phyloP scores from a whole-genome alignment of 495 filamentous ascomycete genomes.

The Talaromyces stipitatus region DNA sequence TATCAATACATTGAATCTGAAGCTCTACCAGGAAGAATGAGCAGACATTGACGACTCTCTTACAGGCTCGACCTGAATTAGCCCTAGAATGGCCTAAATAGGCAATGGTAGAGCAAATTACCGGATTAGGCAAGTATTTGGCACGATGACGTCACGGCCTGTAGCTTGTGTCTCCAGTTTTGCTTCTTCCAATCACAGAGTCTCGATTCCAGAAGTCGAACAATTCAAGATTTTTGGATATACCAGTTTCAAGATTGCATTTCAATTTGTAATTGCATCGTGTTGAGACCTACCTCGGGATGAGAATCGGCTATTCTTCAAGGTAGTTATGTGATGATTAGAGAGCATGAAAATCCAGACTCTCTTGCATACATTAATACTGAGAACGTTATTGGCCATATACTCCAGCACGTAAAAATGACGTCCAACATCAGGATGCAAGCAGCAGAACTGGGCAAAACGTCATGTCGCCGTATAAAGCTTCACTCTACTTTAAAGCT shows the following conservation, averaged over 20 bases:
- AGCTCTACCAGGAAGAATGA: too few relatives aligned
- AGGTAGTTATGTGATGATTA: neutral
- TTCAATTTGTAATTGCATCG: too few relatives aligned
- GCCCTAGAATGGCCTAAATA: neutral
- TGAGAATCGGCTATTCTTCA: too few relatives aligned
- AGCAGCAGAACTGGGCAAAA: neutral
- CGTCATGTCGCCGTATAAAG: neutral
- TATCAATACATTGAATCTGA: too few relatives aligned
- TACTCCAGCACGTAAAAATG: constrained; percentile 1
- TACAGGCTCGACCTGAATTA: too few relatives aligned
- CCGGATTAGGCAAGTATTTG: neutral
- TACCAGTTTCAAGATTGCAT: neutral
- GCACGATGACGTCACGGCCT: neutral
- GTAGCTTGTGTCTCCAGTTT: neutral
- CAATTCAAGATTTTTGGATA: neutral
- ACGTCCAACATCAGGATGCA: too few relatives aligned
- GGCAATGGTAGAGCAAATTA: neutral
- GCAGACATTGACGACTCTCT: too few relatives aligned
- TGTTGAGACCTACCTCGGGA: too few relatives aligned
- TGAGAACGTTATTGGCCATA: neutral
- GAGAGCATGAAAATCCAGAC: neutral
- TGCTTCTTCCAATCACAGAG: neutral
- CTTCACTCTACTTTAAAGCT: neutral
- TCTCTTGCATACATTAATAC: neutral
- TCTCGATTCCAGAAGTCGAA: neutral